Base-by-base conservation (phyloP, 2,329 filamentous ascomycete genomes). In the Colletotrichum destructivum region DNA sequence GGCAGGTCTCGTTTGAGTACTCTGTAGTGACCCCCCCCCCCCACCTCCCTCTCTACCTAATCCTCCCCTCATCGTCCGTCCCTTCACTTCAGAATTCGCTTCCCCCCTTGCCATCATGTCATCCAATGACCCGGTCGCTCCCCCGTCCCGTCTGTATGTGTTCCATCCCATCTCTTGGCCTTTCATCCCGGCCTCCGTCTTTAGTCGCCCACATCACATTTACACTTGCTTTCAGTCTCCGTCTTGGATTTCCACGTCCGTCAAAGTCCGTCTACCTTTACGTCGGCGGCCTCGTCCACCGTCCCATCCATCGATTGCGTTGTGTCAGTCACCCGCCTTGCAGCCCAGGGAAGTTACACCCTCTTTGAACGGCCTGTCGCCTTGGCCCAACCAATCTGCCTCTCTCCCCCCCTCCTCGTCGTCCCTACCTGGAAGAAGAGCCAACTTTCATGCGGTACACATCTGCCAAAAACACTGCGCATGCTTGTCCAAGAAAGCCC, bases 161-260 rank as follows among this genome's bases (percentile, higher is more conserved):
- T 46, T 57, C 63, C 44, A 44, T 60, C 54, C 67, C 62, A 66
- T 61, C 61, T 55, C 18, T 38, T 9, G 35, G 44, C 57, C 46
- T 47, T n/a, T 31, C 35, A 38, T 56, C 57, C 46, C 31, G 31
- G 49, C 26, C 44, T 55, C 44, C 23, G 23, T 9, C 46, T 52
- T 57, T 23, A 42, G 42, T 42, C 55, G 55, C 38, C 35, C 38
- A 57, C 54, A 56, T 16, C 4, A 2, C n/a, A 49, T 31, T 35
- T 62, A 15, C 16, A 60, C 21, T 35, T 38, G 40, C 21, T 40
- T 60, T 42, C 35, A 54, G 31, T 63, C 49, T 49, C 44, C 61
- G 21, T 63, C 38, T 55, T 16, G 38, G 49, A 35, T 63, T 54
- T 52, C 61, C 49, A 42, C 57, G 57, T 46, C 38, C 11, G 42